phyloP scores from a whole-genome alignment of 495 filamentous ascomycete genomes.

The Podospora didyma region DNA sequence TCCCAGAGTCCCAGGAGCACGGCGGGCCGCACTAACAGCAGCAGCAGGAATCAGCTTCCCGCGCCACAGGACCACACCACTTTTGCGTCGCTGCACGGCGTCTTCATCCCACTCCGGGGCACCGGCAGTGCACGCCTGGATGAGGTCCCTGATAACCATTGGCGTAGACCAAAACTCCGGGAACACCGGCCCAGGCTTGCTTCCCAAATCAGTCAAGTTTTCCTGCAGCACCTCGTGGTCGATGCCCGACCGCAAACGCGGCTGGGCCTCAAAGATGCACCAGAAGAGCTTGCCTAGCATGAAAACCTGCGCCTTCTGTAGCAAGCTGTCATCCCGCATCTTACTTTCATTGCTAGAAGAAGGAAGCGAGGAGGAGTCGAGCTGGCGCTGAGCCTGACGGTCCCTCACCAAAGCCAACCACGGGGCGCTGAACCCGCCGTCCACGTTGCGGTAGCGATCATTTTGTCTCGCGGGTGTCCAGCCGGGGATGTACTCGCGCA shows the following conservation, averaged over 20 bases:
- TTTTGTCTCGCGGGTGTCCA: conserved; percentile 3
- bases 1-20: no score
- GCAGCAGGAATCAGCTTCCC: no score
- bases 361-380: no score
- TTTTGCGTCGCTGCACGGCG: no score
- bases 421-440: conserved; percentile 18
- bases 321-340: neutral
- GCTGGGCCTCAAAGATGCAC: conserved; percentile 30
- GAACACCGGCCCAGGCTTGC: conserved; percentile 8
- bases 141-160: conserved; percentile 10
- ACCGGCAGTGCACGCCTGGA: conserved; percentile 24
- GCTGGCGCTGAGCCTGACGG: no score
- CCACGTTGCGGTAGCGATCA: conserved; percentile 13
- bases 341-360: neutral
- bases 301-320: conserved; percentile 27
- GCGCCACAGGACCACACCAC: no score
- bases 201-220: neutral
- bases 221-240: conserved; percentile 20
- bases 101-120: conserved; percentile 18
- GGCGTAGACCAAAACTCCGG: conserved; percentile 20
- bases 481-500: conserved; percentile 6
- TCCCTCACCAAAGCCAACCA: conserved; percentile 12
- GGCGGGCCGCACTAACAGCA: no score
- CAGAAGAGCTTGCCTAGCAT: conserved; percentile 34
- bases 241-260: conserved; percentile 17